phyloP scores from a whole-genome alignment of 75 land plant species.

The Selaginella moellendorffii region DNA sequence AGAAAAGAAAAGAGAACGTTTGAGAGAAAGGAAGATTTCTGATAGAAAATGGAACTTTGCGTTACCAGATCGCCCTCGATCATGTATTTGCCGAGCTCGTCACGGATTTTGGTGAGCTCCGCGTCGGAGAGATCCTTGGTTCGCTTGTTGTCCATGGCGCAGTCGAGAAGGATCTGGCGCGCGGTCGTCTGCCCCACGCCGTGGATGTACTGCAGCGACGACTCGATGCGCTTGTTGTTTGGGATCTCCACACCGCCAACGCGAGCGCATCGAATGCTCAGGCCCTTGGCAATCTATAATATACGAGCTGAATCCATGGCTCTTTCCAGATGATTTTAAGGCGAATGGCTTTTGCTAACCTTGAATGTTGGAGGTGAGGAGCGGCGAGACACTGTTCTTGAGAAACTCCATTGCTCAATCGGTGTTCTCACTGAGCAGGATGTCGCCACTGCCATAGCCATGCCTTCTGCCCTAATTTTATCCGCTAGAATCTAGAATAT shows the following conservation, averaged over 20 bases:
- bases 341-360: neutral
- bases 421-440: too few species aligned
- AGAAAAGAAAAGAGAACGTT: too few species aligned
- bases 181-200: slow-evolving; percentile 59
- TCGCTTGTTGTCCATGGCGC: slow-evolving; percentile 58
- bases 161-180: slow-evolving; percentile 43
- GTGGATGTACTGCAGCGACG: slow-evolving; percentile 70
- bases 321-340: neutral
- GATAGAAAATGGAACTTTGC: neutral
- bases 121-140: slow-evolving; percentile 69
- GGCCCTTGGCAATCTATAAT: slow-evolving; percentile 10
- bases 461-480: neutral
- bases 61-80: slow-evolving; percentile 84
- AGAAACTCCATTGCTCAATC: neutral
- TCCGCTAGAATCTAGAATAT: neutral
- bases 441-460: neutral
- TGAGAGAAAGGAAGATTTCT: neutral
- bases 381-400: neutral
- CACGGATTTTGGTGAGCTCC: slow-evolving; percentile 57
- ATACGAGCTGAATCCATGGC: too few species aligned
- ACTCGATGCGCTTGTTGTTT: slow-evolving; percentile 70
- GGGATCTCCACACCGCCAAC: slow-evolving; percentile 98
- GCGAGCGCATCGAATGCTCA: slow-evolving; percentile 57
- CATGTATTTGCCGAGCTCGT: slow-evolving; percentile 84
- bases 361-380: neutral